Evolutionary conservation across 2,329 filamentous ascomycete species (phyloP), one percentile per base, ranked within the genome.

Genomic region (Dactylellina leptospora): DNA sequence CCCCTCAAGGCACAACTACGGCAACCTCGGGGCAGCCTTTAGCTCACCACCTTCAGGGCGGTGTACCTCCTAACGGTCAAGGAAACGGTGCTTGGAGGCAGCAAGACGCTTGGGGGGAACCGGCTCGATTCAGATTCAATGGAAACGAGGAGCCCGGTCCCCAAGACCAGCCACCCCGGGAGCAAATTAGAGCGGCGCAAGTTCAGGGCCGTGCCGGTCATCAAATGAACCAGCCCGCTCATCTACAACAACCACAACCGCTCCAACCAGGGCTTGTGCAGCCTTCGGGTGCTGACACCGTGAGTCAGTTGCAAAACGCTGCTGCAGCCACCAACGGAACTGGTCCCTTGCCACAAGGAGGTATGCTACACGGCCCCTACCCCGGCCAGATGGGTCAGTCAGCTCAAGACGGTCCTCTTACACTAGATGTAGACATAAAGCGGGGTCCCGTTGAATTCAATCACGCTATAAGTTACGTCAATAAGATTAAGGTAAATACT

Each of bases 401-500:
- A 80, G 80, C 88, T 81, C 81, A 85, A 80, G 81, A 85, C 80
- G 81, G 83, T 80, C 23, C 80, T 79, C n/a, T 81, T 82, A 62
- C 81, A 80, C 56, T 84, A 9, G 58, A 58, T 25, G 42, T 58
- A 20, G 66, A 71, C 83, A 56, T 76, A 91, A 79, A 93, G 96
- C 80, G 96, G 95, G 93, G 93, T 0, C 95, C 95, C 0, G 95
- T 99, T 16, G 95, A 99, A 78, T 99, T 99, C 80, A 99, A 99
- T 79, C 95, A 99, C 81, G 95, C 95, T 0, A 99, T 99, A 74
- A 97, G 93, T 79, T 99, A 99, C 78, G 95, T 99, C 60, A 99
- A 99, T 79, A 99, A 99, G 82, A 99, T 99, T 78, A 99, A 99
- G 88, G 93, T 95, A 82, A 80, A 85, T 11, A 20, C 3, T n/a